phyloP scores from a whole-genome alignment of 345 rosid genomes.

The Lagerstroemia speciosa region DNA sequence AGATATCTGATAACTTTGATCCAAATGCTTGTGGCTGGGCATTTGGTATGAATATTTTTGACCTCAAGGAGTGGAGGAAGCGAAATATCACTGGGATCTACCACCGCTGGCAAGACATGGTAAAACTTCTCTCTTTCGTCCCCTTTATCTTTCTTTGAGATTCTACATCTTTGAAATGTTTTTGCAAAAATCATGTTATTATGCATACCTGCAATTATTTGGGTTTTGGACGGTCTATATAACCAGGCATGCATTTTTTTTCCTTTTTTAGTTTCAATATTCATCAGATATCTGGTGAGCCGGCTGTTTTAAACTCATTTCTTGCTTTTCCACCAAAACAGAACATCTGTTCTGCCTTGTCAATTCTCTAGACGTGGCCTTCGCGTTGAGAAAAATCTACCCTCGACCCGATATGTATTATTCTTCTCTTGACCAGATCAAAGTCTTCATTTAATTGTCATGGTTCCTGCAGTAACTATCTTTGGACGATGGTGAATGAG shows the following conservation, averaged over 20 bases:
- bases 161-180: neutral
- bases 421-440: neutral
- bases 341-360: neutral
- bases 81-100: conserved; percentile 83
- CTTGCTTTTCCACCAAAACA: neutral
- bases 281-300: neutral
- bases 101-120: conserved; percentile 95
- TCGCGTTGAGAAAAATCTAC: neutral
- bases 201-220: neutral
- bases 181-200: neutral
- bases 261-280: neutral
- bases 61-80: conserved; percentile 86
- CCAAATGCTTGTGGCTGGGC: conserved; percentile 97
- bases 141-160: neutral
- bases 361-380: too few relatives aligned
- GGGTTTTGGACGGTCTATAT: neutral
- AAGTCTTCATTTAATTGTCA: neutral
- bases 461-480: neutral
- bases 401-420: neutral
- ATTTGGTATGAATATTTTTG: conserved; percentile 96
- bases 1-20: conserved; percentile 57
- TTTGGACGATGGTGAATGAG: neutral
- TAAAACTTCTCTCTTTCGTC: conserved; percentile 19
- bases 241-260: neutral
- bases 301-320: neutral